Evolutionary conservation across 352 stramenopile species (phyloP).

Genomic region (Pythium oligandrum): DNA sequence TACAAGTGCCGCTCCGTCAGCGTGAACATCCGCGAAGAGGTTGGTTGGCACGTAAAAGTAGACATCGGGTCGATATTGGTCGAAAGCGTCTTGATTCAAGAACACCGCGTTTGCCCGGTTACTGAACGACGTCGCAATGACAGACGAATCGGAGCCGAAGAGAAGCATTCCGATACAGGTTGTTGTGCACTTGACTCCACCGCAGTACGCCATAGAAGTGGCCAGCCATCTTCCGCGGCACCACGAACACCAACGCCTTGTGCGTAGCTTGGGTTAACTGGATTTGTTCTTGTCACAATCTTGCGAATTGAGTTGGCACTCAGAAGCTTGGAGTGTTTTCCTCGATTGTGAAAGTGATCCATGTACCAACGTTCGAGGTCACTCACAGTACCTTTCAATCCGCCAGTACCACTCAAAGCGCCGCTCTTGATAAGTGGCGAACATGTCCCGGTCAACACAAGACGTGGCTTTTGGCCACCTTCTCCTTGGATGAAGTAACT

Average conservation of each 20-base stretch:
- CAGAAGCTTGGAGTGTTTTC: slow-evolving; percentile 38
- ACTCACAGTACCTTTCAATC: slow-evolving; percentile 39
- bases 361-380: slow-evolving; percentile 61
- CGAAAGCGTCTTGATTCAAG: too few species aligned
- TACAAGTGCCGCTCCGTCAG: too few species aligned
- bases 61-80: too few species aligned
- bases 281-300: slow-evolving; percentile 39
- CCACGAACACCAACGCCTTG: slow-evolving; percentile 37
- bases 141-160: too few species aligned
- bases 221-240: slow-evolving; percentile 28
- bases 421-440: slow-evolving; percentile 30
- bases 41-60: too few species aligned
- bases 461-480: slow-evolving; percentile 4
- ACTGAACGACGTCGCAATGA: too few species aligned
- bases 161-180: too few species aligned
- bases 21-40: too few species aligned
- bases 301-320: slow-evolving; percentile 30
- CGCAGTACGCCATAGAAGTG: slow-evolving; percentile 41
- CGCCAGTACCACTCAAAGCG: slow-evolving; percentile 26
- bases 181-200: slow-evolving; percentile 14
- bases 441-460: slow-evolving; percentile 45
- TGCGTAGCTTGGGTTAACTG: slow-evolving; percentile 24
- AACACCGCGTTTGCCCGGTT: too few species aligned
- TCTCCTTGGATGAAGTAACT: slow-evolving; percentile 30
- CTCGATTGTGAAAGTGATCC: slow-evolving; percentile 47